Base-by-base conservation (phyloP, 371 early-diverging fungal species). In the Amoeboaphelidium protococcarum region DNA sequence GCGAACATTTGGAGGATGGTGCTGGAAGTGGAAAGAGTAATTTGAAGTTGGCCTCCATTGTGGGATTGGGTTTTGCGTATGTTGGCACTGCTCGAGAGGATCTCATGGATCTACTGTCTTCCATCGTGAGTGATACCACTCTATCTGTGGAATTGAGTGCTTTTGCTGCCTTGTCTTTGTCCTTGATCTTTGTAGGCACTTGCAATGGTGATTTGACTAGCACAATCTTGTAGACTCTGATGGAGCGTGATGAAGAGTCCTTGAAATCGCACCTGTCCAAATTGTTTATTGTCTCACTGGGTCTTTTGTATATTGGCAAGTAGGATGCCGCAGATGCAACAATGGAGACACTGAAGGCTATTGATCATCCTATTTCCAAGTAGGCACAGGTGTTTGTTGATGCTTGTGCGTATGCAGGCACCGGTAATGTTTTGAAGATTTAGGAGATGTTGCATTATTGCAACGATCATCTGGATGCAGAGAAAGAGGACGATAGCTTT, bases 371-470 rank as follows among this genome's bases (percentile, higher is more conserved):
- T 23, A 66, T 90, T 44, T 80, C 82, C 54, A 78, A 81, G 64
- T 77, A 82, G 56, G 78, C 81, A 20, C 71, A 71, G 42, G 81
- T 88, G 1, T 58, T 94, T 53, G 81, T 87, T 40, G 82, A 87
- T 59, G 74, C 74, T 31, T 74, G 81, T 54, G 78, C 94, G 3
- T 90, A 80, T 58, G 82, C 90, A 25, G 67, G 63, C 27, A 77
- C 90, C 12, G 96, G 96, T 26, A 89, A 95, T 59, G 95, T 95
- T 6, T 67, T 92, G 45, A 87, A 82, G 62, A 71, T 95, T 10
- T 95, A 95, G 60, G 74, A 80, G 55, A 82, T 94, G 87, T 73
- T 94, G 41, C 89, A 86, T 56, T 57, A 73, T 49, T 89, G 90
- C 69, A 82, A 80, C 45, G 90, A 91, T 60, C 94, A 91, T 54